Base-by-base conservation (phyloP, 805 yeast species). In the Teunomyces aglyptinius region DNA sequence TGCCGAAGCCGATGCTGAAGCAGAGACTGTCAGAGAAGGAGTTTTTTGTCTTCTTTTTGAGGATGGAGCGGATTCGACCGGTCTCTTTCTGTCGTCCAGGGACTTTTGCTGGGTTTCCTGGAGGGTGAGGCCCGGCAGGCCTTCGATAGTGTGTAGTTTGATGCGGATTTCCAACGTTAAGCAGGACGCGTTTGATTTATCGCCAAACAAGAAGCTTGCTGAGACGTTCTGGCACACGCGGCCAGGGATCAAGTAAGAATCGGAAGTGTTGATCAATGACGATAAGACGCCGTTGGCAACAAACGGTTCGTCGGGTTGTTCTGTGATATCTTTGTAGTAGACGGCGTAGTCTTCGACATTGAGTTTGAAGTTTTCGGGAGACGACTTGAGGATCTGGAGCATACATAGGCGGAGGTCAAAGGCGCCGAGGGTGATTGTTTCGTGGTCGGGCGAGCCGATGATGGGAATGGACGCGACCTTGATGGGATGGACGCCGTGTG, bases 161-260 rank as follows among this genome's bases (percentile, higher is more conserved):
- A 82, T 62, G 50, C 81, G 70, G 32, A 82, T 73, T 60, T 82
- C 87, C 43, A 82, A 61, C 2, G 86, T 82, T 49, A 80, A 76
- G 1, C 74, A 62, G 10, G 77, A 63, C 6, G 54, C 33, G 53
- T 61, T 56, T 48, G 65, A 61, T 52, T 57, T 69, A 63, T 65
- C 73, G 18, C 66, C 66, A 44, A 61, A 61, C 44, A 61, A 50
- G 41, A 57, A 67, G 55, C 79, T 61, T 41, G 78, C 75, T 24
- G 81, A 71, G 44, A 82, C 70, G 56, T 77, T 82, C 46, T 79
- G 80, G 53, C 85, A 81, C 29, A 82, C 81, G 46, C 85, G 73
- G 10, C 85, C 79, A 4, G 83, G 71, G 4, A 75, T 44, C 26
- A 68, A 50, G 42, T 57, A 58, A 18, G 54, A 54, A 32, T 63